A percentile compares a stretch with the other conserved stretches of the same genome.
These are phyloP conservation scores for Phallus indusiatus DNA, from an alignment of 768 basidiomycete species.

Conservation along the genomic window DNA sequence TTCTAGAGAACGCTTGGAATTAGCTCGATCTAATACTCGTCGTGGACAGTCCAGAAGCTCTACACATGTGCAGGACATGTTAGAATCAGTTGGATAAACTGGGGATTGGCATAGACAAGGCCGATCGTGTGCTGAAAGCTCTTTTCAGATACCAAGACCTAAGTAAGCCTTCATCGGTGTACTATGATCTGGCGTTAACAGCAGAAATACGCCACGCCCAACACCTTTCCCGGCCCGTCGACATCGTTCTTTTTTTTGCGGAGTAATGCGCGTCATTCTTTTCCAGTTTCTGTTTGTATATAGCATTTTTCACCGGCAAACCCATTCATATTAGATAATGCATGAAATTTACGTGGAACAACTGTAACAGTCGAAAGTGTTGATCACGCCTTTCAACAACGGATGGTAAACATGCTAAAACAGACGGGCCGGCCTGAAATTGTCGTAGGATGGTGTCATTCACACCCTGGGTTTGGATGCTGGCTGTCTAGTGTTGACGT, in stretches of 20 bases:
- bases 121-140: slow-evolving; percentile 58
- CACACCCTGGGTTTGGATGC: slow-evolving; percentile 98
- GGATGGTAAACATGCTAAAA: slow-evolving; percentile 98
- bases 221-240: slow-evolving; percentile 61
- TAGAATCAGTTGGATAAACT: slow-evolving; percentile 74
- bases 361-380: slow-evolving; percentile 97
- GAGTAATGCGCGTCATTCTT: not conserved
- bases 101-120: slow-evolving; percentile 68
- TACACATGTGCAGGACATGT: slow-evolving; percentile 70
- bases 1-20: not conserved
- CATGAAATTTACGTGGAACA: slow-evolving; percentile 59
- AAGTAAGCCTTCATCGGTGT: slow-evolving; percentile 22
- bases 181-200: not conserved
- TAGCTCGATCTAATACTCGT: slow-evolving; percentile 8
- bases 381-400: slow-evolving; percentile 96
- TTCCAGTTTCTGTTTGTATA: not conserved
- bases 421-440: slow-evolving; percentile 97
- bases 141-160: slow-evolving; percentile 48
- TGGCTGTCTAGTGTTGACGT: slow-evolving; percentile 99
- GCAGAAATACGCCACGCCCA: slow-evolving; percentile 41
- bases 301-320: not conserved
- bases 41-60: slow-evolving; percentile 23
- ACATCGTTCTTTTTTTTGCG: not conserved
- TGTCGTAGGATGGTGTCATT: slow-evolving; percentile 99
- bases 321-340: not conserved